Percentiles rank a stretch among this genome's conserved stretches.
Evolutionary conservation across 1,284 basidiomycete species (phyloP).

Genomic region (Cyathus pygmaeus): DNA sequence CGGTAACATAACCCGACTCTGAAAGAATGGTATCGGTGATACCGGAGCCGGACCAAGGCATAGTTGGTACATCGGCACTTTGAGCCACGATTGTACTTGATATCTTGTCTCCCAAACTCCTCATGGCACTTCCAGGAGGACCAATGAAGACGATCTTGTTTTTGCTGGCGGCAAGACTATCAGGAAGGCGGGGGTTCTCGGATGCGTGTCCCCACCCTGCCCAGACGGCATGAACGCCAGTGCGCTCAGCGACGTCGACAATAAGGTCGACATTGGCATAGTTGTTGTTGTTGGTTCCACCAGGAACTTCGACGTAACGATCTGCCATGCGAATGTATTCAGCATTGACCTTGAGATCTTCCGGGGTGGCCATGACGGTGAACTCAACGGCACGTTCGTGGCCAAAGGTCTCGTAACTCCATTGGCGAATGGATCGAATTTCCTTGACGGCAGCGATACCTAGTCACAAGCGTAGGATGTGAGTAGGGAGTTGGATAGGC

Average conservation of each 20-base stretch:
- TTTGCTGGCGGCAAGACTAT: constrained; percentile 90
- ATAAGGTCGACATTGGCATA: constrained; percentile 99
- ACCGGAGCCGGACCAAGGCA: constrained; percentile 98
- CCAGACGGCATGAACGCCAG: constrained; percentile 99
- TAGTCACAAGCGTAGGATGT: constrained; percentile 33
- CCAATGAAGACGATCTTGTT: constrained; percentile 99
- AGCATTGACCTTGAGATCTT: constrained; percentile 98
- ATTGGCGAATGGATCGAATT: constrained; percentile 98
- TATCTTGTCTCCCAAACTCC: constrained; percentile 99
- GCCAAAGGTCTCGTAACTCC: constrained; percentile 99
- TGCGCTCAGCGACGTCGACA: constrained; percentile 96
- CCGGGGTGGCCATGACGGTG: constrained; percentile 99
- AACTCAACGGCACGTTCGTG: constrained; percentile 97
- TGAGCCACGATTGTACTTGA: constrained; percentile 99
- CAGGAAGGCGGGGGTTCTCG: constrained; percentile 98
- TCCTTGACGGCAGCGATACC: constrained; percentile 99
- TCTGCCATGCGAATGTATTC: constrained; percentile 99
- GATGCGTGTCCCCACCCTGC: constrained; percentile 99
- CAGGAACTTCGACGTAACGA: constrained; percentile 98
- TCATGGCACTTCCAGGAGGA: constrained; percentile 98
- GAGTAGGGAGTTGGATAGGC: constrained; percentile 2
- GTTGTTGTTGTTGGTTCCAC: constrained; percentile 99
- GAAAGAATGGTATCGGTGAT: constrained; percentile 91
- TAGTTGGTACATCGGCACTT: constrained; percentile 96
- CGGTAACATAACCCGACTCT: constrained; percentile 91